phyloP scores from a whole-genome alignment of 495 filamentous ascomycete genomes.

The Penicillium cosmopolitanum region DNA sequence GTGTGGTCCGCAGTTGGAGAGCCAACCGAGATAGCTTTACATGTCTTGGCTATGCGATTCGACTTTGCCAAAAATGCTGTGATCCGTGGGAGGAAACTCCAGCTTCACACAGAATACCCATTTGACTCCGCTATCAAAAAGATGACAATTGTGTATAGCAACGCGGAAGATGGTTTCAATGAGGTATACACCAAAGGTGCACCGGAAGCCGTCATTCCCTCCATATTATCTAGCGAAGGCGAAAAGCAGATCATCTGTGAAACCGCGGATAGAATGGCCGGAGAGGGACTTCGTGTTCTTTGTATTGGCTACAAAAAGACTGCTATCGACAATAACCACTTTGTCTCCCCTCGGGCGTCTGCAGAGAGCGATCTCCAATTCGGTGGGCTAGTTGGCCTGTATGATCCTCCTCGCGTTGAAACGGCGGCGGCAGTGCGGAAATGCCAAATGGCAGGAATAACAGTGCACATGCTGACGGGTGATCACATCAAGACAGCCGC shows the following conservation, averaged over 20 bases:
- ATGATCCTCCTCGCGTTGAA: conserved; percentile 71
- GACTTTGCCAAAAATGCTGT: conserved; percentile 60
- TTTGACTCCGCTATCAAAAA: conserved; percentile 83
- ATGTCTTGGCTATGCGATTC: conserved; percentile 77
- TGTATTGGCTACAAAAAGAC: conserved; percentile 64
- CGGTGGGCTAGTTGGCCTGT: conserved; percentile 63
- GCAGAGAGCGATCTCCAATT: conserved; percentile 61
- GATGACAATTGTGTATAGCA: conserved; percentile 76
- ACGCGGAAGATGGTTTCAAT: conserved; percentile 34
- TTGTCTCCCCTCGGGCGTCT: conserved; percentile 38
- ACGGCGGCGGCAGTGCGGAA: conserved; percentile 53
- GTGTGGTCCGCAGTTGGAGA: conserved; percentile 77
- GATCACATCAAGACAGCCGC: conserved; percentile 66
- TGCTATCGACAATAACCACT: conserved; percentile 24
- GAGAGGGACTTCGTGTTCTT: conserved; percentile 78
- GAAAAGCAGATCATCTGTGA: conserved; percentile 60
- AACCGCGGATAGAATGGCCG: conserved; percentile 64
- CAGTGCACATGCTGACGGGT: conserved; percentile 72
- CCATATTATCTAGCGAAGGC: conserved; percentile 54
- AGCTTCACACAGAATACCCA: conserved; percentile 73
- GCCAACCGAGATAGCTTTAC: conserved; percentile 82
- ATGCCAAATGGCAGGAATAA: conserved; percentile 66
- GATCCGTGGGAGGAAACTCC: conserved; percentile 58
- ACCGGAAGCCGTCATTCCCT: conserved; percentile 63
- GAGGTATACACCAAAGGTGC: conserved; percentile 71